phyloP scores from a whole-genome alignment of 768 basidiomycete genomes.

The Pleurotus tuoliensis region DNA sequence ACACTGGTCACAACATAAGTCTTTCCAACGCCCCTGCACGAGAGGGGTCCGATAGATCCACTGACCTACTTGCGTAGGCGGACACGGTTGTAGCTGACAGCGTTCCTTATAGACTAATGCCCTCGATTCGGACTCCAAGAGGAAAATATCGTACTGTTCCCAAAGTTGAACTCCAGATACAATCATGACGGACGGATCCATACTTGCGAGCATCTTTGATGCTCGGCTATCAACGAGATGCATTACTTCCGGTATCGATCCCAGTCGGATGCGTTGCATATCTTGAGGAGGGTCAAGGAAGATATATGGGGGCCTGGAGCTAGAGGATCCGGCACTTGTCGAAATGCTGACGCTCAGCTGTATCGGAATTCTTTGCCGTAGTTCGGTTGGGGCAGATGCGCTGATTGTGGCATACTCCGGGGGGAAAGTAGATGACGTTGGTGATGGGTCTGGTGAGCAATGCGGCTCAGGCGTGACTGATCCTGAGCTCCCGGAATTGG shows the following conservation, averaged over 20 bases:
- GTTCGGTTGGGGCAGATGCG: neutral
- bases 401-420: neutral
- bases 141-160: constrained; percentile 1
- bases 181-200: neutral
- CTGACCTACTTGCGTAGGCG: neutral
- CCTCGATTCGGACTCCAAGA: neutral
- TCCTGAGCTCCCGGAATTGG: neutral
- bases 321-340: neutral
- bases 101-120: neutral
- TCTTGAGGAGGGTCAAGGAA: neutral
- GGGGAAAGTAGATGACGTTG: neutral
- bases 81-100: neutral
- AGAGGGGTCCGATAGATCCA: neutral
- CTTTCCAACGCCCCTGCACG: neutral
- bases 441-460: neutral
- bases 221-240: neutral
- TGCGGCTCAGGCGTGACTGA: neutral
- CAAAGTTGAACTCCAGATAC: neutral
- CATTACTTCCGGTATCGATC: neutral
- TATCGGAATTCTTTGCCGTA: no score
- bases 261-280: neutral
- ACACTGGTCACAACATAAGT: neutral
- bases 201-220: neutral
- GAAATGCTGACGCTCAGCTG: no score
- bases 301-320: neutral